Base-by-base conservation (phyloP, 331 rosid species). In the Arachis monticola region DNA sequence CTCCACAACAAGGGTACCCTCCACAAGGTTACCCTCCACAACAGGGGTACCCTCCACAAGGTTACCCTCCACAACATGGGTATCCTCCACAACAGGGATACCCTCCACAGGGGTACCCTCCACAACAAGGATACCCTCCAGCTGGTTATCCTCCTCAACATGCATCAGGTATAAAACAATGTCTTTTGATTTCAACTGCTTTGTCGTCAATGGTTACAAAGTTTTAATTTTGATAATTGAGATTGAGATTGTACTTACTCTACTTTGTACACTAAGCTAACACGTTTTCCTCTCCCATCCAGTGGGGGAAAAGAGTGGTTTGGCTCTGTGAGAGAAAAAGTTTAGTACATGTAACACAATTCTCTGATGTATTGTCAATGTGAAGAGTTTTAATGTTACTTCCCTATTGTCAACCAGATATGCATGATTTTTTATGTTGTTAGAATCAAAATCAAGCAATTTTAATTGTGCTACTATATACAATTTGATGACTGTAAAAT, bases 11-110 rank as follows among this genome's bases (percentile, higher is more conserved):
- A 4, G 92, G 93, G 2, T 83, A 85, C 2, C 88, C 88, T 1
- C 82, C 84, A 1, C 85, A 85, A 0, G 87, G 77, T 0, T 89
- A 85, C 64, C 90, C 91, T 69, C 81, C 88, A 4, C 86, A 86
- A 2, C 64, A 70, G 0, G 87, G 77, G 0, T 89, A 85, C 65
- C 90, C 91, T 69, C 90, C 91, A 4, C 41, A 38, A 38, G 87
- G 84, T 32, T 77, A 83, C 67, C 87, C 88, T 22, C 81, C 88
- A 5, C 60, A 2, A 12, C 7, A 1, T n/a, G 60, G 60, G 30
- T 14, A 27, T 9, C 27, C 12, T 12, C 58, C 58, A 53, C 1
- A 13, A 38, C 2, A 10, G 70, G 79, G 83, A 0, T 74, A 70
- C 9, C 81, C 81, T 38, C 83, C 83, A 0, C 60, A 70, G 14